Base-by-base conservation (phyloP, 106 monocot genomes). In the Dendrobium chrysotoxum region DNA sequence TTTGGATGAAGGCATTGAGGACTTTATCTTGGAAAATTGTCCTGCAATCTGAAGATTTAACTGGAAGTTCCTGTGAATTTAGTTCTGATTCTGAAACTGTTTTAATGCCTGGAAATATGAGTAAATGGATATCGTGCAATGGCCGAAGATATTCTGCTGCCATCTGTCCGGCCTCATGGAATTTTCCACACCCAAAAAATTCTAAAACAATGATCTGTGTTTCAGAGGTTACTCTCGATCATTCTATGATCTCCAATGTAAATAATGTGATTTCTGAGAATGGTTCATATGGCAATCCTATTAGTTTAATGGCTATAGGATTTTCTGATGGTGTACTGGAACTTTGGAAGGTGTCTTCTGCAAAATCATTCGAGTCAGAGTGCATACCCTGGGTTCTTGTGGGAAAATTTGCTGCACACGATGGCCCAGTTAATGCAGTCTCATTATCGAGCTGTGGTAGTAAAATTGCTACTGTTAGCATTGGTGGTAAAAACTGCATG, bases 21-120 rank as follows among this genome's bases (percentile, higher is more conserved):
- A 84, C 83, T 81, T 83, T 86, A 73, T 89, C 95, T 73, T 99
- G 93, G 98, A 85, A 93, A 85, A 80, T 99, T 57, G 54, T 80
- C 39, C 76, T 95, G 79, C 88, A 93, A 77, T 81, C 79, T 61
- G 80, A 83, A 75, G 83, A 78, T 77, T 78, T 80, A 84, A 84
- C 85, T 72, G 73, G 79, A 79, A 81, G 72, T 9, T 80, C 12
- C 53, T 80, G 78, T 72, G 45, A 5, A 46, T 83, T 76, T 82
- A 76, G 23, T 40, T 83, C 61, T 83, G 72, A 74, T 90, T 57
- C 74, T 57, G 39, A 58, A 44, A 42, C 55, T 64, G 3, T 77
- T 72, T 61, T 68, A 31, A 68, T 39, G 78, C 76, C 84, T 30
- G 68, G 65, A 61, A 45, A 77, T 46, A 40, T 12, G 77, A 53